These are phyloP conservation scores for Thermothelomyces thermophilus DNA, from an alignment of 2,329 filamentous ascomycete genomes.

Conservation along the genomic window DNA sequence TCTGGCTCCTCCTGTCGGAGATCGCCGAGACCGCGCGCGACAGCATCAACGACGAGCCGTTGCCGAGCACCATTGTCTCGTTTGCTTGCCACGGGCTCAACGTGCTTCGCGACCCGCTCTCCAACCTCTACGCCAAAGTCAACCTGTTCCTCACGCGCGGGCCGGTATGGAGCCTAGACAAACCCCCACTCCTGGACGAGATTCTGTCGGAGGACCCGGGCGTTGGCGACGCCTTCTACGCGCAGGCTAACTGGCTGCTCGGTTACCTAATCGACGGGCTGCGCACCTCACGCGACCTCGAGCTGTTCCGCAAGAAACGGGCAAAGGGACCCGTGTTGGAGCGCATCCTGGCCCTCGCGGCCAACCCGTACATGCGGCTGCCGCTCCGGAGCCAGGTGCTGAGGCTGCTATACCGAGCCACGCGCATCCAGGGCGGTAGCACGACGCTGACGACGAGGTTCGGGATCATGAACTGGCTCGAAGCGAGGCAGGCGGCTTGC, in stretches of 20 bases:
- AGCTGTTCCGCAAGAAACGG: slow-evolving; percentile 52
- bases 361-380: slow-evolving; percentile 56
- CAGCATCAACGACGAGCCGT: slow-evolving; percentile 46
- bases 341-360: slow-evolving; percentile 62
- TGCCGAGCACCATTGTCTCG: slow-evolving; percentile 68
- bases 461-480: slow-evolving; percentile 68
- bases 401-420: slow-evolving; percentile 59
- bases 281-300: slow-evolving; percentile 52
- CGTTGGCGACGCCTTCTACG: slow-evolving; percentile 65
- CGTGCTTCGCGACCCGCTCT: slow-evolving; percentile 68
- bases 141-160: slow-evolving; percentile 75
- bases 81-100: slow-evolving; percentile 66
- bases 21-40: slow-evolving; percentile 64
- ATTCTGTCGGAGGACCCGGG: slow-evolving; percentile 60
- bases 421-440: slow-evolving; percentile 62
- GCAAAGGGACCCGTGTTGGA: slow-evolving; percentile 55
- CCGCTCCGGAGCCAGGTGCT: slow-evolving; percentile 54
- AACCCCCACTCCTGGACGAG: slow-evolving; percentile 62
- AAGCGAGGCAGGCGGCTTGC: slow-evolving; percentile 45
- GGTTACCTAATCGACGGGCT: slow-evolving; percentile 63
- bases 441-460: slow-evolving; percentile 74
- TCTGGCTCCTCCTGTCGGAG: slow-evolving; percentile 75
- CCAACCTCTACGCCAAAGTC: slow-evolving; percentile 78
- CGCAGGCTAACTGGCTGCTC: slow-evolving; percentile 69
- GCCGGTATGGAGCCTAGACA: slow-evolving; percentile 68